Percentiles rank a stretch among this genome's conserved stretches.
phyloP scores from a whole-genome alignment of 1,284 basidiomycete species.

The Rhizoctonia solani region DNA sequence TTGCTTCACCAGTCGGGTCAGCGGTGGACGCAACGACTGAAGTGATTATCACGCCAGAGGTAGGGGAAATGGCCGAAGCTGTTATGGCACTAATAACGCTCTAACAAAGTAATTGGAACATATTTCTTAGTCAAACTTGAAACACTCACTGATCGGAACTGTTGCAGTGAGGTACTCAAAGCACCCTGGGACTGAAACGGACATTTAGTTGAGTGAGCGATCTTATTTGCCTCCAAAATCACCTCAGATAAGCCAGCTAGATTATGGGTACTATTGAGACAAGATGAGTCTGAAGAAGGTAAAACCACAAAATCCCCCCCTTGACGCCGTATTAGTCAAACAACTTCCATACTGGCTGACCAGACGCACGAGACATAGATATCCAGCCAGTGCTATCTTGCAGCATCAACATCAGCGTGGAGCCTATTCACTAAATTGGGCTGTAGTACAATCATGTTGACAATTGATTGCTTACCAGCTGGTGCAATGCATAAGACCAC shows the following conservation, averaged over 20 bases:
- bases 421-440: not conserved
- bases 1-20: not conserved
- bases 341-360: not conserved
- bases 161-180: not conserved
- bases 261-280: not conserved
- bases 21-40: not conserved
- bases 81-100: slow-evolving; percentile 21
- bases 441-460: not conserved
- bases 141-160: not conserved
- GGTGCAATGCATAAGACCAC: slow-evolving; percentile 6
- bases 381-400: slow-evolving; percentile 20
- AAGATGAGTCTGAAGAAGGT: slow-evolving; percentile 9
- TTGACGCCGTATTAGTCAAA: not conserved
- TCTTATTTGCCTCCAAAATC: not conserved
- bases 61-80: slow-evolving; percentile 11
- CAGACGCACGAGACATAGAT: not conserved
- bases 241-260: not conserved
- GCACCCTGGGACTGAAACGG: slow-evolving; percentile 1
- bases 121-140: not conserved
- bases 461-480: not conserved
- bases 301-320: not conserved
- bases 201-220: not conserved
- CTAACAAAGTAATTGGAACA: not conserved
- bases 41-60: too few species aligned
- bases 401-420: not conserved